Conservation (phyloP, 2,329 filamentous ascomycete genomes). For the Epichloe hybrida region DNA sequence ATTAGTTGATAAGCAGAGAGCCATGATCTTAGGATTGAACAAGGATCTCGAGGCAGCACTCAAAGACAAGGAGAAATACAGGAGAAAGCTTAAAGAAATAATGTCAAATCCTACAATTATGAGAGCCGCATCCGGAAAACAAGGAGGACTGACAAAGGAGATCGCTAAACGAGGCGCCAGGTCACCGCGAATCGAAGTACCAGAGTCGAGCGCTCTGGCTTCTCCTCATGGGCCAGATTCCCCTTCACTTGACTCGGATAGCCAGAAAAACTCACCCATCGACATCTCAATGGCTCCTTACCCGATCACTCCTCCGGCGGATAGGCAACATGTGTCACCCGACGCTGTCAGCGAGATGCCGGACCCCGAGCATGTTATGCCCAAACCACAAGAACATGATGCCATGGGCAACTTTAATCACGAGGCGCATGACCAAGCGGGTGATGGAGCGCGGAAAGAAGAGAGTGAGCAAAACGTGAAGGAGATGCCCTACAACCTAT, state of each 20-base stretch:
- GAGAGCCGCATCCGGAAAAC: slow-evolving; percentile 13
- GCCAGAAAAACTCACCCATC: slow-evolving; percentile 40
- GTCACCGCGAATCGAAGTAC: slow-evolving; percentile 14
- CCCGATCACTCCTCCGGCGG: slow-evolving; percentile 49
- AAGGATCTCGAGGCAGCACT: slow-evolving; percentile 83
- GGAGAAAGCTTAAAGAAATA: slow-evolving; percentile 75
- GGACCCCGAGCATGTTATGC: slow-evolving; percentile 46
- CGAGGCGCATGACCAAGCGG: slow-evolving; percentile 36
- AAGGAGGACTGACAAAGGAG: slow-evolving; percentile 5
- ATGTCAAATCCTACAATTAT: slow-evolving; percentile 28
- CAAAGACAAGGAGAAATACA: slow-evolving; percentile 90
- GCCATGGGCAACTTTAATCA: slow-evolving; percentile 42
- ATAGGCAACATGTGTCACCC: slow-evolving; percentile 26
- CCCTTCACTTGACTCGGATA: slow-evolving; percentile 28
- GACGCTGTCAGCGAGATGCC: slow-evolving; percentile 37
- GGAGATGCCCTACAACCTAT: slow-evolving; percentile 36
- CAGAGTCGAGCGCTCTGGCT: slow-evolving; percentile 5
- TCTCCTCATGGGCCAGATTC: slow-evolving; percentile 1
- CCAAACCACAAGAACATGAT: slow-evolving; percentile 47
- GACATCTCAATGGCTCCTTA: slow-evolving; percentile 47
- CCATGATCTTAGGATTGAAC: slow-evolving; percentile 86
- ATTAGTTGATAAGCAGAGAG: slow-evolving; percentile 87
- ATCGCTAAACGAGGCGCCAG: slow-evolving; percentile 4
- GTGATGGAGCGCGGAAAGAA: slow-evolving; percentile 31
- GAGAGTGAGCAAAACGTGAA: slow-evolving; percentile 27